These are phyloP conservation scores for Spizellomyces sp. DNA, from an alignment of 192 early-diverging fungal species.

Conservation along the genomic window DNA sequence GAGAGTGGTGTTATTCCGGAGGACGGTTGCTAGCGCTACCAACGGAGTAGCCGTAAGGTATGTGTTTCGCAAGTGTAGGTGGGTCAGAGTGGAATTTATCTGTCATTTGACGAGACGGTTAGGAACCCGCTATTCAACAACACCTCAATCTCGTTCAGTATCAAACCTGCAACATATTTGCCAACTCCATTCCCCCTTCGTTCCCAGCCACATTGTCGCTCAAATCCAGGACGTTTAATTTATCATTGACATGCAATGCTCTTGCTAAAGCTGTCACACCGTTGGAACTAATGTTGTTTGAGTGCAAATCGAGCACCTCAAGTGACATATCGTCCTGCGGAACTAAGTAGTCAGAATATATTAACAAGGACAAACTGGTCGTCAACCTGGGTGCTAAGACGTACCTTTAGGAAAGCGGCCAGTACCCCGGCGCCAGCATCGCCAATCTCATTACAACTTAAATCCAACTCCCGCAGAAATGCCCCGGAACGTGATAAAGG, in stretches of 20 bases:
- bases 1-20: slow-evolving; percentile 42
- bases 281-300: slow-evolving; percentile 40
- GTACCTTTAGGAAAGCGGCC: slow-evolving; percentile 48
- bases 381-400: too few relatives aligned
- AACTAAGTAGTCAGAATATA: background rate
- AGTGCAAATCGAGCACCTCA: slow-evolving; percentile 36
- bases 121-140: background rate
- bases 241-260: slow-evolving; percentile 43
- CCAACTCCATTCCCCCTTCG: slow-evolving; percentile 50
- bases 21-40: slow-evolving; percentile 49
- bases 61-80: slow-evolving; percentile 28
- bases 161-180: slow-evolving; percentile 45
- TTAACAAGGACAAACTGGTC: background rate
- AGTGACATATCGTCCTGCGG: slow-evolving; percentile 38
- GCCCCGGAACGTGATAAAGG: slow-evolving; percentile 27
- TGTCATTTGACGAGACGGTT: slow-evolving; percentile 4
- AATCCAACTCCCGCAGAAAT: slow-evolving; percentile 44
- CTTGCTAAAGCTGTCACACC: slow-evolving; percentile 39
- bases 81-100: slow-evolving; percentile 40
- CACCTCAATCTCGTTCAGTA: background rate
- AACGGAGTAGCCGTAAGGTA: slow-evolving; percentile 33
- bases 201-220: slow-evolving; percentile 38
- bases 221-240: slow-evolving; percentile 36
- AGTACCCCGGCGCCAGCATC: slow-evolving; percentile 44
- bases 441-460: slow-evolving; percentile 52